Evolutionary conservation across 257 asterid genomes (phyloP), one percentile per base, ranked within the genome.

Genomic region (Marsdenia floribunda): DNA sequence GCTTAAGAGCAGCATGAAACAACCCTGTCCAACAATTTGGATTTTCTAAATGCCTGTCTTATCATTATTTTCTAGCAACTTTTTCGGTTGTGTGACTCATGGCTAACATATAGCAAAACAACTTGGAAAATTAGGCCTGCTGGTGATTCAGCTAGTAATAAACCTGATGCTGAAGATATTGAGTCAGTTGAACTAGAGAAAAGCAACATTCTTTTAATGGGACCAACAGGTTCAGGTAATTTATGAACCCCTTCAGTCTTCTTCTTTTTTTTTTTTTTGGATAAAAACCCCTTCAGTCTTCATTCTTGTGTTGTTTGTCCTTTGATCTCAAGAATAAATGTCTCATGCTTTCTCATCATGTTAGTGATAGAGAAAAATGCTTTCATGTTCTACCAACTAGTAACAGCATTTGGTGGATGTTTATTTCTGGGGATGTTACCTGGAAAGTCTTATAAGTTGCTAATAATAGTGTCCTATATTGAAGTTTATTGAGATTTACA

Each of bases 201-300:
- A 84, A 95, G 99, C 87, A 95, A 95, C 88, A 89, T 95, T 84
- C 98, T 95, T 82, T 75, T 95, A 75, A 89, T 95, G 98, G 99
- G 99, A 68, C 99, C 99, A 2, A 95, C 99, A 50, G 99, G 99
- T 77, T 95, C 99, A 89, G 99, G 99, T 95, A 93, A 93, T 76
- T 83, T 82, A 75, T 82, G 53, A 26, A 42, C 71, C 24, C 5
- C 5, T 37, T 55, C 22, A 26, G 29, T 47, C 38, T 12, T 55
- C 24, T n/a, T n/a, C n/a, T n/a, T n/a, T n/a, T n/a, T n/a, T n/a
- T n/a, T n/a, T n/a, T n/a, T n/a, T n/a, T n/a, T n/a, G n/a, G n/a
- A n/a, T n/a, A n/a, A n/a, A n/a, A 26, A 42, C 71, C 24, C 5
- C 5, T 37, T 55, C 22, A 26, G 29, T 47, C 38, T 12, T 55